A percentile compares a stretch with the other conserved stretches of the same genome.
Conservation (phyloP, 2,329 filamentous ascomycete genomes). For the Aschersonia sp. region DNA sequence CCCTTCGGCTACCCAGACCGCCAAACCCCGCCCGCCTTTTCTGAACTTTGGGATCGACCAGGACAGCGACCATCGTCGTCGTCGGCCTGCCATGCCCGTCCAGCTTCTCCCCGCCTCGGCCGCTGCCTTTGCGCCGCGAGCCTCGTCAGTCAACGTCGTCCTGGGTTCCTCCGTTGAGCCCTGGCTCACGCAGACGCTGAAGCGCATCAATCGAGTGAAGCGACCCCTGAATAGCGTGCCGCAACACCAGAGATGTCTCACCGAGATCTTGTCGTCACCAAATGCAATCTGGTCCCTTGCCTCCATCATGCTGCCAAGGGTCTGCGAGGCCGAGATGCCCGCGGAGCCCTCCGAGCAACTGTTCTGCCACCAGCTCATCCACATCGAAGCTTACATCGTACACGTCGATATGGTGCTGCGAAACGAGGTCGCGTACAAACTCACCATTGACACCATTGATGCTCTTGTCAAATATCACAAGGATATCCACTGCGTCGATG, state of each 20-base stretch:
- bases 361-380: slow-evolving; percentile 84
- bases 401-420: slow-evolving; percentile 98
- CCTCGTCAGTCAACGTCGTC: slow-evolving; percentile 85
- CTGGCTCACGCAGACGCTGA: slow-evolving; percentile 92
- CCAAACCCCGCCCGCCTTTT: neutral
- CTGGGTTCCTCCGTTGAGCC: slow-evolving; percentile 83
- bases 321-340: slow-evolving; percentile 69
- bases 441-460: slow-evolving; percentile 89
- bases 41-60: neutral
- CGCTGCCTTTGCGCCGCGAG: slow-evolving; percentile 84
- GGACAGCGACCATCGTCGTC: neutral
- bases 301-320: slow-evolving; percentile 84
- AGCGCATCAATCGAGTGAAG: slow-evolving; percentile 94
- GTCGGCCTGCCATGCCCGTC: slow-evolving; percentile 56
- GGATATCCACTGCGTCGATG: slow-evolving; percentile 83
- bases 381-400: slow-evolving; percentile 94
- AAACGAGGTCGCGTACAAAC: slow-evolving; percentile 95
- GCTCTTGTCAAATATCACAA: slow-evolving; percentile 90
- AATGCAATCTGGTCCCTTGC: slow-evolving; percentile 92
- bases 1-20: neutral
- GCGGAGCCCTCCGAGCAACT: slow-evolving; percentile 76
- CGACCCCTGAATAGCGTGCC: slow-evolving; percentile 92
- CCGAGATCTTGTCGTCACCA: slow-evolving; percentile 77
- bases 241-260: slow-evolving; percentile 90
- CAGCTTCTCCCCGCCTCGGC: slow-evolving; percentile 90